These are phyloP conservation scores for Chaetoscypha palmicola DNA, from an alignment of 2,329 filamentous ascomycete species.

Conservation along the genomic window DNA sequence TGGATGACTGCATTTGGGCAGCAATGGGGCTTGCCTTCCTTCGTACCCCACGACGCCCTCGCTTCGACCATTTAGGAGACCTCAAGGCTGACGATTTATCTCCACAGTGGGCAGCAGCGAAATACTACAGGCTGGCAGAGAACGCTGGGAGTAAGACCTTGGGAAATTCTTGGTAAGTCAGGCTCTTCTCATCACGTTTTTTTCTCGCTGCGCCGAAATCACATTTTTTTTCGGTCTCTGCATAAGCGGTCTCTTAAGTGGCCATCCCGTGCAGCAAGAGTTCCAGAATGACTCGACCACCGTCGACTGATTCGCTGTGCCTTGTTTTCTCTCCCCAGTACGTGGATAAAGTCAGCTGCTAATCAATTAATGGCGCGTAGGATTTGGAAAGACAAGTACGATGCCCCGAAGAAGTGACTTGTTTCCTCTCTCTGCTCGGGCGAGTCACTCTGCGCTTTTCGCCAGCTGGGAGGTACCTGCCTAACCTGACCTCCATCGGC, in stretches of 20 bases:
- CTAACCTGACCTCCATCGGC: no score
- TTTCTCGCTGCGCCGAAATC: no score
- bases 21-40: conserved; percentile 31
- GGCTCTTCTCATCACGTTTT: conserved; percentile 17
- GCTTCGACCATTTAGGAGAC: conserved; percentile 17
- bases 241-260: conserved; percentile 5
- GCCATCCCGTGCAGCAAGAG: conserved; percentile 20
- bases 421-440: neutral
- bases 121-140: conserved; percentile 89
- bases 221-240: conserved; percentile 10
- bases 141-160: conserved; percentile 81
- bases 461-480: no score
- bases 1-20: conserved; percentile 38
- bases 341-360: conserved; percentile 15
- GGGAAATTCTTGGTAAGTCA: conserved; percentile 86
- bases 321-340: conserved; percentile 4
- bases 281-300: conserved; percentile 30
- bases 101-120: conserved; percentile 67
- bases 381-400: conserved; percentile 99
- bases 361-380: conserved; percentile 23
- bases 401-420: conserved; percentile 20
- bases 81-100: conserved; percentile 41
- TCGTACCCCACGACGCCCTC: conserved; percentile 17
- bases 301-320: conserved; percentile 21
- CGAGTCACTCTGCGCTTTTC: conserved; percentile 1